A percentile compares a stretch with the other conserved stretches of the same genome.
phyloP scores from a whole-genome alignment of 345 rosid species.

The Passiflora organensis region DNA sequence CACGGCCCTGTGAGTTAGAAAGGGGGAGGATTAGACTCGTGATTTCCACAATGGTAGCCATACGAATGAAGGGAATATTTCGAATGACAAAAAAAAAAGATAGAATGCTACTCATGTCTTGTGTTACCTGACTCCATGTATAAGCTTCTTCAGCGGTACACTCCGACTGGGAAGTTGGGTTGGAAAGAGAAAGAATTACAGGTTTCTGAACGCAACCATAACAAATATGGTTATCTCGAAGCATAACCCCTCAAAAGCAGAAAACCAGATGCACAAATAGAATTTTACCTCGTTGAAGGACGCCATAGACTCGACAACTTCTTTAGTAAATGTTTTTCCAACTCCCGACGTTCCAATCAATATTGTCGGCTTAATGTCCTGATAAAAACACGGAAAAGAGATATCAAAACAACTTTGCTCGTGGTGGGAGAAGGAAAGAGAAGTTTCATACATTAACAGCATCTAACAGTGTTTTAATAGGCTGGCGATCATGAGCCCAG shows the following conservation, averaged over 20 bases:
- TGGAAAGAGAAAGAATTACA: slow-evolving; percentile 81
- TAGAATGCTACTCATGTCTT: background rate
- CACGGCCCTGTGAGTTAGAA: slow-evolving; percentile 60
- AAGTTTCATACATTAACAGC: slow-evolving; percentile 59
- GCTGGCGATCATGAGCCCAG: slow-evolving; percentile 92
- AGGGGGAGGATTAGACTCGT: background rate
- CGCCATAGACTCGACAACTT: slow-evolving; percentile 85
- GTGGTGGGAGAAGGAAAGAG: slow-evolving; percentile 15
- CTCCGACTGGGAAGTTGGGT: slow-evolving; percentile 97
- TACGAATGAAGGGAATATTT: too few species aligned
- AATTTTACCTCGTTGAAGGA: slow-evolving; percentile 62
- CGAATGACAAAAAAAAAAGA: background rate
- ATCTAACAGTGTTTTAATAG: slow-evolving; percentile 54
- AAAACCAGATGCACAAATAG: slow-evolving; percentile 3
- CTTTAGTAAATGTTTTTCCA: slow-evolving; percentile 82
- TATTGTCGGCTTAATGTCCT: slow-evolving; percentile 88
- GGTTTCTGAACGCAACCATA: slow-evolving; percentile 57
- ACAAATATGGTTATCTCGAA: slow-evolving; percentile 5
- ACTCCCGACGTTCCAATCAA: slow-evolving; percentile 93
- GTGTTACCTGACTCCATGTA: slow-evolving; percentile 75
- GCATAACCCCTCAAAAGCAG: slow-evolving; percentile 1
- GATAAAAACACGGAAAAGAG: slow-evolving; percentile 14
- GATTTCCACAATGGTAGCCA: background rate
- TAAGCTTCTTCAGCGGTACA: slow-evolving; percentile 97
- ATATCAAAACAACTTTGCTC: slow-evolving; percentile 5